Percentiles rank a stretch among this genome's conserved stretches.
phyloP scores from a whole-genome alignment of 345 rosid species.

The Rhizophora mangle region DNA sequence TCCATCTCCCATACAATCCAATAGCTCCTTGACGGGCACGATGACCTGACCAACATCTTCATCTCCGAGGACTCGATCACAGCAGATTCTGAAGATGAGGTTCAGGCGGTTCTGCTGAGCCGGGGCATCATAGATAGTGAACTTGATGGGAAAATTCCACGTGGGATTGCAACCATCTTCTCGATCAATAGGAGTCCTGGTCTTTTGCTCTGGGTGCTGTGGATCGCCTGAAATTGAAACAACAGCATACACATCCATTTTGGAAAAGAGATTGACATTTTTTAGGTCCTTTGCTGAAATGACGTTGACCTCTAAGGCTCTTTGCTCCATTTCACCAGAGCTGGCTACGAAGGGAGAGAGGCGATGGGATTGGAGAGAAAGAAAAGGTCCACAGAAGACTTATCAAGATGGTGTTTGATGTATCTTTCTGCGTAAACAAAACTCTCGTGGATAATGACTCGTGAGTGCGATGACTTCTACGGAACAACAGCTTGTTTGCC shows the following conservation, averaged over 20 bases:
- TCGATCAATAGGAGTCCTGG: constrained; percentile 43
- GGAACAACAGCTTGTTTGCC: too few species aligned
- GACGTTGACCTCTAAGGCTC: constrained; percentile 58
- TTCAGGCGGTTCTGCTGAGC: constrained; percentile 50
- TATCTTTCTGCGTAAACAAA: too few species aligned
- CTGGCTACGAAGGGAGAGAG: background rate
- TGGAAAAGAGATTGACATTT: constrained; percentile 60
- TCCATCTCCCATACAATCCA: constrained; percentile 29
- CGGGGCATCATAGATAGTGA: constrained; percentile 43
- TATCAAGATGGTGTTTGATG: too few species aligned
- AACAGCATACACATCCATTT: constrained; percentile 79
- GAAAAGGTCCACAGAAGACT: background rate
- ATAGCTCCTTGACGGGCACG: constrained; percentile 68
- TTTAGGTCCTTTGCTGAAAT: constrained; percentile 66
- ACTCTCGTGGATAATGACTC: too few species aligned
- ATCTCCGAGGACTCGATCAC: constrained; percentile 63
- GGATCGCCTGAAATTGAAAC: constrained; percentile 53
- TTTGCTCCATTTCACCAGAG: constrained; percentile 43
- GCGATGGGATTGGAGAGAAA: background rate
- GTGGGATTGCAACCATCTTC: constrained; percentile 54
- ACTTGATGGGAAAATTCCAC: constrained; percentile 68
- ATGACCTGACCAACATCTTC: constrained; percentile 68
- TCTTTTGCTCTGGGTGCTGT: constrained; percentile 27
- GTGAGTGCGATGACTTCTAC: too few species aligned
- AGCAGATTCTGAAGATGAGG: constrained; percentile 53